A percentile compares a stretch with the other conserved stretches of the same genome.
phyloP scores from a whole-genome alignment of 805 yeast genomes.

The Wickerhamiella allomyrinae region DNA sequence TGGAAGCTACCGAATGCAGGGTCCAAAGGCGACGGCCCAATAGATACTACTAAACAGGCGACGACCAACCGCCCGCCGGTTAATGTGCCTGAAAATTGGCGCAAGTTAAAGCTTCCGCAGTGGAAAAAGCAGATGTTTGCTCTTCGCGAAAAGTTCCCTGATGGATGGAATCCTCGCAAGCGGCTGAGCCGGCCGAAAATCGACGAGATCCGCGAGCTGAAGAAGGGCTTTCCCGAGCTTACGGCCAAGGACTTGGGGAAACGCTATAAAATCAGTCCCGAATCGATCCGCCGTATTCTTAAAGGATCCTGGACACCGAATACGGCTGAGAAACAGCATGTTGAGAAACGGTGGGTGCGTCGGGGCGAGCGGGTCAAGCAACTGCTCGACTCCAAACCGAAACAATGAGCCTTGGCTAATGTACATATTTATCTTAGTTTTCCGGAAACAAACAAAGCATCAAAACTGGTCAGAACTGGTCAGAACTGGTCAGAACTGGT shows the following conservation, averaged over 20 bases:
- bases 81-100: conserved; percentile 37
- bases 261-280: conserved; percentile 61
- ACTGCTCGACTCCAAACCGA: too few species aligned
- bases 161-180: conserved; percentile 53
- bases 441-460: too few species aligned
- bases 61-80: neutral
- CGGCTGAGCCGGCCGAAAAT: conserved; percentile 56
- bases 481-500: too few species aligned
- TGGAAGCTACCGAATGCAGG: conserved; percentile 26
- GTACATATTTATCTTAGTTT: too few species aligned
- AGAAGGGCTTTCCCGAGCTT: conserved; percentile 41
- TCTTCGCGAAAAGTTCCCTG: conserved; percentile 43
- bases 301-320: conserved; percentile 64
- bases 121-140: conserved; percentile 65
- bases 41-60: neutral
- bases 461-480: too few species aligned
- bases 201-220: conserved; percentile 45
- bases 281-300: conserved; percentile 65
- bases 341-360: conserved; percentile 38
- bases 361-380: conserved; percentile 35
- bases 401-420: too few species aligned
- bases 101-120: conserved; percentile 33
- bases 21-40: conserved; percentile 9
- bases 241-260: conserved; percentile 45
- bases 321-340: conserved; percentile 34